Base-by-base conservation (phyloP, 2,329 filamentous ascomycete species). In the Sphaerulina musiva region DNA sequence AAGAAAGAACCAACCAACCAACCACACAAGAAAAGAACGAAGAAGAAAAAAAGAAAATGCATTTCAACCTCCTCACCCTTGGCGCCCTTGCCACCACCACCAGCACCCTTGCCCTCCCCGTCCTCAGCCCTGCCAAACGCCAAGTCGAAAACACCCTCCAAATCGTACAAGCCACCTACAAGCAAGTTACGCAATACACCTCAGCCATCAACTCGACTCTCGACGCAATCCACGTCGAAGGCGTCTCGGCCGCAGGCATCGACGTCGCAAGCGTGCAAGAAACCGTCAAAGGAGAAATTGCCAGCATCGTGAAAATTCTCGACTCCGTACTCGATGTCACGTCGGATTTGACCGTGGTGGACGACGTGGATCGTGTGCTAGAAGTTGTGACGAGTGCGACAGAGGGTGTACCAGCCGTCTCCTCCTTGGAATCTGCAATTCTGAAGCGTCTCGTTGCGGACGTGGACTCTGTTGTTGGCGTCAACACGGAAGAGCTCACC, bases 41-140 rank as follows among this genome's bases (percentile, higher is more conserved):
- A 36, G 40, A 41, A 36, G 40, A 52, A 46, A 46, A 34, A 57
- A 11, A 39, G 48, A 61, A 39, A 54, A 61, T 61, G 59, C 57
- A 57, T 54, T 56, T 56, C 53, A 56, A 55, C 40, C 49, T 57
- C 51, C 43, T 61, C 46, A 55, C 59, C 36, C 39, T 58, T 39
- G 51, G 55, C 53, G 59, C 57, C 51, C 48, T 61, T 36, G 48
- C 57, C 49, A 42, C 48, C 40, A 51, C 51, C 40, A 42, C 48
- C 40, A 51, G 48, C 40, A 48, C 54, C 29, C 45, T 58, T 41
- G 59, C 59, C 8, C 57, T 57, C 20, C 59, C 59, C 46, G 53
- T 51, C 39, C 46, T 50, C 31, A n/a, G 29, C 6, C 32, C 34
- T 14, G 50, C 57, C 53, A 57, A 57, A 51, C 53, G 53, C 26